Conservation (phyloP, 805 yeast genomes). For the Suhomyces sp. region DNA sequence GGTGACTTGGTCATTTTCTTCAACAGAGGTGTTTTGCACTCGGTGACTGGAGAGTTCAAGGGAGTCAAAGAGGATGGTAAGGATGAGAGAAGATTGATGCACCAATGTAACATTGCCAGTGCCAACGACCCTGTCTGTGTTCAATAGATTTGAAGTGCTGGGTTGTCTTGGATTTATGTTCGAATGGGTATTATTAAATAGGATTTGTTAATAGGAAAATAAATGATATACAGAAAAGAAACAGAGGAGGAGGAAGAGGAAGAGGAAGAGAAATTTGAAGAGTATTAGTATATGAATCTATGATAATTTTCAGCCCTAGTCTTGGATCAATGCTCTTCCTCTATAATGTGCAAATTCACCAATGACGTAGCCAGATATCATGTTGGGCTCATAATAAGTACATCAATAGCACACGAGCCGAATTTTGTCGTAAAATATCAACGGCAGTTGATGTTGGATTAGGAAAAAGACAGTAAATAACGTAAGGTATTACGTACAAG, state of each 20-base stretch:
- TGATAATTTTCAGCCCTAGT: too few relatives aligned
- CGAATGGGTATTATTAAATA: background rate
- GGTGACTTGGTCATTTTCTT: conserved; percentile 87
- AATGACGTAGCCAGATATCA: too few relatives aligned
- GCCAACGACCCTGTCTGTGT: conserved; percentile 77
- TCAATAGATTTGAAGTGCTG: too few relatives aligned
- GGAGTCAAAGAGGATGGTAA: conserved; percentile 44
- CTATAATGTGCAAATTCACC: too few relatives aligned
- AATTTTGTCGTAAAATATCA: too few relatives aligned
- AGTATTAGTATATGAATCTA: too few relatives aligned
- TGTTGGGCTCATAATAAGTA: too few relatives aligned
- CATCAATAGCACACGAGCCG: too few relatives aligned
- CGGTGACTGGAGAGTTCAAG: conserved; percentile 84
- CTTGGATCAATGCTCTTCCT: too few relatives aligned
- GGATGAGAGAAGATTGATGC: conserved; percentile 83
- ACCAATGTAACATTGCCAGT: conserved; percentile 89
- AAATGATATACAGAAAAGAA: background rate
- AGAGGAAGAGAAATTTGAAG: background rate
- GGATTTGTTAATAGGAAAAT: background rate
- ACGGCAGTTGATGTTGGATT: too few relatives aligned
- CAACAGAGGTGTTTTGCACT: conserved; percentile 89
- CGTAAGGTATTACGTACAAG: too few relatives aligned
- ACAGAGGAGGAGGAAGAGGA: background rate
- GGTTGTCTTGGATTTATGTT: conserved; percentile 10
- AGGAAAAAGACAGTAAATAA: too few relatives aligned